Base-by-base conservation (phyloP, 345 rosid genomes). In the Eucalyptus pumila region DNA sequence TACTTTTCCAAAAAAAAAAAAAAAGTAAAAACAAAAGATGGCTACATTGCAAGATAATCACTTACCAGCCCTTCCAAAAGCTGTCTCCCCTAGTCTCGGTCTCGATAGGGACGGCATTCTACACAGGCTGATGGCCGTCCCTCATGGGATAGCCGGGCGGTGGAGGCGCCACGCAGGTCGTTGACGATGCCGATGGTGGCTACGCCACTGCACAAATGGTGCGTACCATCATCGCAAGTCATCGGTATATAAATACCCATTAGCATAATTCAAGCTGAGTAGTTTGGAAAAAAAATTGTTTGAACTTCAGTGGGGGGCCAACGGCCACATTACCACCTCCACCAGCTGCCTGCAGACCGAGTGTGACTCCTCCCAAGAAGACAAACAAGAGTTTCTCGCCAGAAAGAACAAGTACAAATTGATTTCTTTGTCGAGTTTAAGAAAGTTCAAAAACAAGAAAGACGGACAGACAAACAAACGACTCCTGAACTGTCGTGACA, bases 191-290 rank as follows among this genome's bases (percentile, higher is more conserved):
- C 9, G 90, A 89, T 34, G 91, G 90, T n/a, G 93, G 92, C 89
- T 90, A 89, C 21, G 91, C 88, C 72, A 87, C 93, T 92, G 87
- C 91, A 54, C 81, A 17, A 87, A 48, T 48, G 9, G n/a, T 47
- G 11, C n/a, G 14, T 48, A 49, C 40, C 76, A 4, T n/a, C 76
- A 8, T n/a, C 21, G 8, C 37, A 32, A 65, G 76, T n/a, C 76
- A 4, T n/a, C 37, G 21, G 4, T 65, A n/a, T n/a, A n/a, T 26
- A 27, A 34, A 69, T 69, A 34, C 80, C 24, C 80, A 69, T 15
- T 5, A 69, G 44, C 23, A 51, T 34, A 32, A 34, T 69, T 69
- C 42, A 32, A 34, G 80, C 42, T 16, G 80, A 9, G 17, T 17
- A 34, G 42, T 3, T 69, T 21, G 80, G 10, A 67, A 48, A 48